Percentiles rank a stretch among this genome's conserved stretches.
phyloP scores from a whole-genome alignment of 2,329 filamentous ascomycete species.

The Fusarium mundagurra region DNA sequence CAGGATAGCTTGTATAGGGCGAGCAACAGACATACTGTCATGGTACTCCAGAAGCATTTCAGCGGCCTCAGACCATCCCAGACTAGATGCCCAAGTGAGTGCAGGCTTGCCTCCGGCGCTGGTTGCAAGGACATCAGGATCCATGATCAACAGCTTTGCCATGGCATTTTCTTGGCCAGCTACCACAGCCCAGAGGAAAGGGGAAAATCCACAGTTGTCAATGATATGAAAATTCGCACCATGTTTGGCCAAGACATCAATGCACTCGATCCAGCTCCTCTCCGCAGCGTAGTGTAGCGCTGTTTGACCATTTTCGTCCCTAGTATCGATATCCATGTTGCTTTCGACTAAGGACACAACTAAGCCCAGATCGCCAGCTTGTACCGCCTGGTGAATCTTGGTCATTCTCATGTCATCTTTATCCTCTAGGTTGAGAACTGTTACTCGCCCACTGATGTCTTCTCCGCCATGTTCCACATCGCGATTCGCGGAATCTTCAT shows the following conservation, averaged over 20 bases:
- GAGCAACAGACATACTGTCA: too few relatives aligned
- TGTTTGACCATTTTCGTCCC: not conserved
- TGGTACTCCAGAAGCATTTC: too few relatives aligned
- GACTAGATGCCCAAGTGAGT: not conserved
- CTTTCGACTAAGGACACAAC: not conserved
- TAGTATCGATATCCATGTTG: not conserved
- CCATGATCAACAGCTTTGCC: not conserved
- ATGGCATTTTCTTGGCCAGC: not conserved
- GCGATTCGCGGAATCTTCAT: not conserved
- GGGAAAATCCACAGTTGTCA: not conserved
- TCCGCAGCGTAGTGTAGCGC: not conserved
- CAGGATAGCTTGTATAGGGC: too few relatives aligned
- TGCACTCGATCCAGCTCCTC: not conserved
- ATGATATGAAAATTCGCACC: not conserved
- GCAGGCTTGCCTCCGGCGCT: not conserved
- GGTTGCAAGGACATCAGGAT: not conserved
- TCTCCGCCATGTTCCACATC: not conserved
- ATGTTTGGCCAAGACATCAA: not conserved
- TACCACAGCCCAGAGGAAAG: not conserved
- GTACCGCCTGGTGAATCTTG: not conserved
- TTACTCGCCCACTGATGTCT: not conserved
- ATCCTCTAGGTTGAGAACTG: not conserved
- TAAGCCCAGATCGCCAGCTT: not conserved
- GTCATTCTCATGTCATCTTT: not conserved
- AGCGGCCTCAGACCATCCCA: not conserved